These are phyloP conservation scores for Coffea eugenioides DNA, from an alignment of 257 asterid genomes.

Conservation along the genomic window DNA sequence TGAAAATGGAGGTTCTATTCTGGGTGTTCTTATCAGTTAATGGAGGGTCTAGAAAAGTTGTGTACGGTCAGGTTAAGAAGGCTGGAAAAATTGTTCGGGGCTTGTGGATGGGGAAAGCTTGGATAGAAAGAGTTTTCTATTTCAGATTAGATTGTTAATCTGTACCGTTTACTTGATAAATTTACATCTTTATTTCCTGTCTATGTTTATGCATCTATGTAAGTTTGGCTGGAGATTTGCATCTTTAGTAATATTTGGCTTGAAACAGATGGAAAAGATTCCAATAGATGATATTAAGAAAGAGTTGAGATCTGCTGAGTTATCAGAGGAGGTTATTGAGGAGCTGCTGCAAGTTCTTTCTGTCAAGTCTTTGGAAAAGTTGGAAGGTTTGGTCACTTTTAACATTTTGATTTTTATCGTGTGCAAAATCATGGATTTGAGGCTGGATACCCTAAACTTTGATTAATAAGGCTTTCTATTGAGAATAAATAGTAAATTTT, in stretches of 20 bases:
- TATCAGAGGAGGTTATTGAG: conserved; percentile 84
- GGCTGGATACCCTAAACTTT: background rate
- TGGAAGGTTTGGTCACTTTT: conserved; percentile 68
- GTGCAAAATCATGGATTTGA: background rate
- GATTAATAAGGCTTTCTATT: background rate
- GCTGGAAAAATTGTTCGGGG: background rate
- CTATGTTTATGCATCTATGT: too few species aligned
- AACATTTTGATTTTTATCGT: background rate
- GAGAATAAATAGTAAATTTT: background rate
- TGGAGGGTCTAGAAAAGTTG: background rate
- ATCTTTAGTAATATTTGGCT: conserved; percentile 4
- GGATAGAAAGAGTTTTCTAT: background rate
- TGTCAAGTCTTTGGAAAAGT: conserved; percentile 66
- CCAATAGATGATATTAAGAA: conserved; percentile 82
- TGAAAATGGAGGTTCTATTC: background rate
- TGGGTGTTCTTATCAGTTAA: background rate
- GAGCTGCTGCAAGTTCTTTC: conserved; percentile 82
- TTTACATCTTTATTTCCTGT: too few species aligned
- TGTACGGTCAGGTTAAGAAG: background rate
- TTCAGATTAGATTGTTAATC: too few species aligned
- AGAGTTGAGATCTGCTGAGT: conserved; percentile 70
- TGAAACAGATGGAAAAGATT: conserved; percentile 81
- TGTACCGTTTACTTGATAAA: too few species aligned
- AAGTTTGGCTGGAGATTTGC: too few species aligned
- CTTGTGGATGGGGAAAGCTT: background rate